Percentiles rank a stretch among this genome's conserved stretches.
Conservation (phyloP, 1,284 basidiomycete genomes). For the Moesziomyces globuligerus region DNA sequence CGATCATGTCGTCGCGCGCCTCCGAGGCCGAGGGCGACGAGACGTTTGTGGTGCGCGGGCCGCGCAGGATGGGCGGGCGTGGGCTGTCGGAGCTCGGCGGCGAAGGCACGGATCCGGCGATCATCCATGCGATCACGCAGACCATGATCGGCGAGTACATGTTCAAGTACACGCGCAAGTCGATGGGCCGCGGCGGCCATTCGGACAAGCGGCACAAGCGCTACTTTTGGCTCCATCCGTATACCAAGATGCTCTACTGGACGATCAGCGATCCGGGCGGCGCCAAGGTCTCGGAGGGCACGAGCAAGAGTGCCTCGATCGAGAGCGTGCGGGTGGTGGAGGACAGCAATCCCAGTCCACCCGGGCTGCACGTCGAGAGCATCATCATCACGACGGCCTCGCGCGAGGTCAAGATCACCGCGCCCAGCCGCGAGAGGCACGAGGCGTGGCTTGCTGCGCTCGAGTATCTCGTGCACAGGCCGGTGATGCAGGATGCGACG, state of each 20-base stretch:
- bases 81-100: slow-evolving; percentile 32
- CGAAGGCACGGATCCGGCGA: slow-evolving; percentile 60
- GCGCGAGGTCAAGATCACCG: slow-evolving; percentile 97
- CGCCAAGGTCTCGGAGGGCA: slow-evolving; percentile 84
- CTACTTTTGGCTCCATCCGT: slow-evolving; percentile 99
- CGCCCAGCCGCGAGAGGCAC: slow-evolving; percentile 90
- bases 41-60: slow-evolving; percentile 29
- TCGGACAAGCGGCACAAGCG: slow-evolving; percentile 90
- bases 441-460: slow-evolving; percentile 87
- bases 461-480: slow-evolving; percentile 55
- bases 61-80: slow-evolving; percentile 14
- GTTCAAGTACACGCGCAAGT: slow-evolving; percentile 93
- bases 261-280: slow-evolving; percentile 92
- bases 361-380: slow-evolving; percentile 90
- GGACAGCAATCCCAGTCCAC: slow-evolving; percentile 91
- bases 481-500: slow-evolving; percentile 40
- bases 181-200: slow-evolving; percentile 85
- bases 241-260: slow-evolving; percentile 98
- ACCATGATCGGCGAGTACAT: slow-evolving; percentile 99
- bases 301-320: slow-evolving; percentile 97
- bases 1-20: slow-evolving; percentile 47
- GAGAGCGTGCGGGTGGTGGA: slow-evolving; percentile 88
- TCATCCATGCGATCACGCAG: slow-evolving; percentile 92
- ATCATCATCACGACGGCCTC: slow-evolving; percentile 91
- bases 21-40: slow-evolving; percentile 44